A percentile compares a stretch with the other conserved stretches of the same genome.
phyloP scores from a whole-genome alignment of 2,329 filamentous ascomycete species.

The Talaromyces atroroseus region DNA sequence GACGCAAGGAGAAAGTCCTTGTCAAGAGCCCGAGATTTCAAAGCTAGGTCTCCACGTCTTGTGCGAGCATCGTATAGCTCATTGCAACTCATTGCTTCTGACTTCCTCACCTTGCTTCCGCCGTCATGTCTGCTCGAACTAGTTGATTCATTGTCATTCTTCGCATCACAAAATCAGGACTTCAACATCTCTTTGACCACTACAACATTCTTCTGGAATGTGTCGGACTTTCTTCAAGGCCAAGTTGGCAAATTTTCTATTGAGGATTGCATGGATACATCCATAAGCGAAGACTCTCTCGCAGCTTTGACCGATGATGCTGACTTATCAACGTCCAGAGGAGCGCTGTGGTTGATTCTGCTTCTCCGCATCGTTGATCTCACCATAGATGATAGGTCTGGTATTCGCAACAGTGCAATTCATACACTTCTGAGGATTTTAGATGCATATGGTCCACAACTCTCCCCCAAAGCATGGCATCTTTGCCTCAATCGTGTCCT shows the following conservation, averaged over 20 bases:
- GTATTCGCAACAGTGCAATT: slow-evolving; percentile 59
- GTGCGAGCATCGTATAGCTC: slow-evolving; percentile 85
- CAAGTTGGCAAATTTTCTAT: slow-evolving; percentile 40
- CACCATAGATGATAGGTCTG: slow-evolving; percentile 34
- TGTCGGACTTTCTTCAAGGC: slow-evolving; percentile 74
- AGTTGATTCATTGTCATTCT: slow-evolving; percentile 81
- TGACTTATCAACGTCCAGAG: slow-evolving; percentile 53
- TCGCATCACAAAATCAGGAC: slow-evolving; percentile 84
- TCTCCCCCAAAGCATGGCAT: slow-evolving; percentile 74
- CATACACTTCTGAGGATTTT: slow-evolving; percentile 89
- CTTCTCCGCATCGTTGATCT: slow-evolving; percentile 35
- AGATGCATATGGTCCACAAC: slow-evolving; percentile 78
- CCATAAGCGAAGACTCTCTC: slow-evolving; percentile 52
- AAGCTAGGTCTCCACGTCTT: slow-evolving; percentile 59
- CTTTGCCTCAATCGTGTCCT: slow-evolving; percentile 75
- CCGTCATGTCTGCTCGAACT: slow-evolving; percentile 69
- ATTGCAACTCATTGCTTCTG: slow-evolving; percentile 86
- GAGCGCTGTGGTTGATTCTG: slow-evolving; percentile 32
- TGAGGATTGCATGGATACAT: slow-evolving; percentile 36
- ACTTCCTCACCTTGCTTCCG: slow-evolving; percentile 73
- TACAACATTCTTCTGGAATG: slow-evolving; percentile 91
- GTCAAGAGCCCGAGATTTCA: slow-evolving; percentile 14
- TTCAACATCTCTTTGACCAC: slow-evolving; percentile 93
- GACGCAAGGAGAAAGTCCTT: slow-evolving; percentile 14
- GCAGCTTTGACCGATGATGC: slow-evolving; percentile 55